Base-by-base conservation (phyloP, 83 land plant genomes). In the Picea abies region DNA sequence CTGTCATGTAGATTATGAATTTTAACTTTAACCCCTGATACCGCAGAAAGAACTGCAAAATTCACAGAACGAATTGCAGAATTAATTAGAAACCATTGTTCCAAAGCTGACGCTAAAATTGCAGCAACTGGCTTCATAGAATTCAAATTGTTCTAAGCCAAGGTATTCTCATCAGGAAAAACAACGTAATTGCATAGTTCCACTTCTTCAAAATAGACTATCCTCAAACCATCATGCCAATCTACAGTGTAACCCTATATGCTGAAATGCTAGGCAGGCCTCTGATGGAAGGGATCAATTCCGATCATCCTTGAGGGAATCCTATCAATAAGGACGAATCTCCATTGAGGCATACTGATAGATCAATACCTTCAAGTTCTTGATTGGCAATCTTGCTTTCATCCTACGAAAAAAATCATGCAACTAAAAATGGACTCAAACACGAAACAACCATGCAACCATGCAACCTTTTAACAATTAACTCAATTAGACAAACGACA, bases 11-110 rank as follows among this genome's bases (percentile, higher is more conserved):
- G 86, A 60, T 79, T 64, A 37, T 79, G 69, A 17, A 77, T 65
- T 71, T 90, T 92, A 19, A 87, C 87, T 81, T 84, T 76, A 25
- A 93, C 56, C 2, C 95, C 95, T 17, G 89, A 85, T 26, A 93
- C 95, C 67, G 95, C 95, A 64, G 95, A 93, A 75, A 93, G 91
- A 81, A 93, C 95, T 93, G 90, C 78, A 47, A 47, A 47, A 47
- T 47, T 47, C 52, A 47, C 52, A 47, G 8, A 47, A 47, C 52
- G 1, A 47, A 47, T 7, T 41, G 52, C 52, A 47, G 52, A 47
- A 47, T 47, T 49, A 49, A 49, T 49, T 49, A 49, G 56, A 49
- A 49, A 49, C 10, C 11, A 49, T 0, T 11, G 12, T 49, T 49
- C 56, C 56, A 49, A 49, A 12, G 56, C 56, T 70, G 39, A 44